phyloP scores from a whole-genome alignment of 164 flowering plant species.

The Tetrastigma voinierianum region DNA sequence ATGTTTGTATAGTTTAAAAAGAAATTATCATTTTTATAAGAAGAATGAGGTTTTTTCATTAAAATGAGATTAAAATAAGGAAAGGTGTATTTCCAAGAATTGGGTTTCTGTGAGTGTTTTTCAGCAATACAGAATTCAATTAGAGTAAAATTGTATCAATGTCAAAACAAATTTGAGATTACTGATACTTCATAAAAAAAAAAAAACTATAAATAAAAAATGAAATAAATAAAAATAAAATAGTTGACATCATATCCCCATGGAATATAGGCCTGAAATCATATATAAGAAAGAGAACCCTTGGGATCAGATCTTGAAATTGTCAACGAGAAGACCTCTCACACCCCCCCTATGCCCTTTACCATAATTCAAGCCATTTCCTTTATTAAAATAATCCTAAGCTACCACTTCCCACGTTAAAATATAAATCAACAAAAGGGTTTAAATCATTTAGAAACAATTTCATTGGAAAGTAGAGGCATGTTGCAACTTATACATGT shows the following conservation, averaged over 20 bases:
- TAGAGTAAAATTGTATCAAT: too few relatives aligned
- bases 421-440: not conserved
- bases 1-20: too few relatives aligned
- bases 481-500: too few relatives aligned
- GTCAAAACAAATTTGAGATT: too few relatives aligned
- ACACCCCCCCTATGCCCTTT: slow-evolving; percentile 2
- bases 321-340: slow-evolving; percentile 36
- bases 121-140: too few relatives aligned
- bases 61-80: too few relatives aligned
- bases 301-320: slow-evolving; percentile 39
- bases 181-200: too few relatives aligned
- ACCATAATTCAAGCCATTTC: not conserved
- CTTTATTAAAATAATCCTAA: not conserved
- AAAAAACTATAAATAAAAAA: not conserved
- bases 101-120: too few relatives aligned
- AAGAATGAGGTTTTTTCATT: too few relatives aligned
- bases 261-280: slow-evolving; percentile 38
- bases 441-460: not conserved
- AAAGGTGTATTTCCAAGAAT: too few relatives aligned
- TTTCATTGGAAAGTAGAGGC: too few relatives aligned
- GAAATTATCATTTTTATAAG: too few relatives aligned
- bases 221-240: not conserved
- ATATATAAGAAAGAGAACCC: slow-evolving; percentile 20
- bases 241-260: slow-evolving; percentile 12
- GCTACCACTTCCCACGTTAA: slow-evolving; percentile 1